Base-by-base conservation (phyloP, 805 yeast species). In the Candida sithepensis region DNA sequence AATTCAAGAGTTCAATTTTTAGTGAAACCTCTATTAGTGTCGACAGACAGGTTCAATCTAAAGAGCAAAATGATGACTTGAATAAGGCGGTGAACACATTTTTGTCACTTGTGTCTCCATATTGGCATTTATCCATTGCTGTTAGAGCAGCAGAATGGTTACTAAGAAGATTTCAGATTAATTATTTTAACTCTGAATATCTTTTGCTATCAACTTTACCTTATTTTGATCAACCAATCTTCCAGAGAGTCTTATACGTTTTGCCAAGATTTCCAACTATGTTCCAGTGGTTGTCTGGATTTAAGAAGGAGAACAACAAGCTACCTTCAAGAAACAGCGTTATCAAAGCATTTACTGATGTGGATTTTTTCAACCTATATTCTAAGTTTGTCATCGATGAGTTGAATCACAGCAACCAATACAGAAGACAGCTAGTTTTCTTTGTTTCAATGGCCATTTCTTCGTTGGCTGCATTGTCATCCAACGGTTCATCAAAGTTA, bases 131-230 rank as follows among this genome's bases (percentile, higher is more conserved):
- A 45, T 76, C 82, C 20, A 88, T 95, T 21, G 77, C 97, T 2
- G 60, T 88, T 43, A 83, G 84, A 57, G 92, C 97, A 4, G 73
- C 89, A 12, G 99, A 94, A 71, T 94, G 99, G 99, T 79, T 91
- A 21, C 84, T 94, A 18, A 84, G 99, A 70, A 78, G 98, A 57
- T 94, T 83, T 71, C 84, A 89, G 61, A 81, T 89, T 55, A 91
- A 94, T 63, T 73, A 87, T 42, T 84, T 85, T 59, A 89, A 87
- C 59, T 70, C 90, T 0, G 98, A 92, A 64, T 63, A 73, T 46
- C 61, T 94, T 28, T 61, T 94, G 40, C 66, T 92, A 47, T 74
- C 91, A 2, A 76, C 86, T 1, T 72, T 94, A 55, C 95, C 97
- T n/a, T 88, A 85, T 68, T 88, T 84, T 67, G 79, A 76, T 55